Percentiles rank a stretch among this genome's conserved stretches.
These are phyloP conservation scores for Berkeleyomyces rouxiae DNA, from an alignment of 2,329 filamentous ascomycete genomes.

Conservation along the genomic window DNA sequence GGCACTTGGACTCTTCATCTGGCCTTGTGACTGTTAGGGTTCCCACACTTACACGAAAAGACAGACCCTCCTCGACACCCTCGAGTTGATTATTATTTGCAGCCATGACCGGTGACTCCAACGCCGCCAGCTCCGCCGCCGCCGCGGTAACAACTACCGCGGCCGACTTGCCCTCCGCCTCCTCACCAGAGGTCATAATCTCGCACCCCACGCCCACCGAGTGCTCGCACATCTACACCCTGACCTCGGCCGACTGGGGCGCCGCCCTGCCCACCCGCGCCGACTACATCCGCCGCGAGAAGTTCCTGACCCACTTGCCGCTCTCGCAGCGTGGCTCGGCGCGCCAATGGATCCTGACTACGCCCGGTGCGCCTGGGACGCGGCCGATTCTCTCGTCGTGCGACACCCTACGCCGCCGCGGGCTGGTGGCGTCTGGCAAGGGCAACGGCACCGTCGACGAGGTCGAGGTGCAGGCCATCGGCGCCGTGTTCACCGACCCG, in stretches of 20 bases:
- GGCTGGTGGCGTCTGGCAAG: slow-evolving; percentile 21
- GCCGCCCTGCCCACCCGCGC: slow-evolving; percentile 32
- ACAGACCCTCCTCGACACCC: not conserved
- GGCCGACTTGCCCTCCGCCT: slow-evolving; percentile 1
- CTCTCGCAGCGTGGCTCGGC: slow-evolving; percentile 42
- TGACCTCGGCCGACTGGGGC: slow-evolving; percentile 42
- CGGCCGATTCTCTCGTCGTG: slow-evolving; percentile 45
- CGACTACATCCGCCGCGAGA: slow-evolving; percentile 43
- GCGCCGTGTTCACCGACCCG: slow-evolving; percentile 60
- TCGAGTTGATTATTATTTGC: not conserved
- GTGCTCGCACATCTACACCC: slow-evolving; percentile 34
- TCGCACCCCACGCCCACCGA: slow-evolving; percentile 40
- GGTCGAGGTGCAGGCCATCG: slow-evolving; percentile 53
- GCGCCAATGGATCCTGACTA: slow-evolving; percentile 47
- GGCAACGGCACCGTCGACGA: slow-evolving; percentile 5
- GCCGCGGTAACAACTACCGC: not conserved
- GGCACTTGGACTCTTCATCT: not conserved
- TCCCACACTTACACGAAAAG: not conserved
- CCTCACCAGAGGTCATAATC: slow-evolving; percentile 25
- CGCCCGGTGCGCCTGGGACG: slow-evolving; percentile 17
- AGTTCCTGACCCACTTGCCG: slow-evolving; percentile 38
- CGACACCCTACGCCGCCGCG: slow-evolving; percentile 45
- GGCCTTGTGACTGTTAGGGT: not conserved
- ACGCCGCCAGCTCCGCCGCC: not conserved
- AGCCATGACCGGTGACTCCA: slow-evolving; percentile 7